Evolutionary conservation across 495 filamentous ascomycete genomes (phyloP), one percentile per base, ranked within the genome.

Genomic region (Haplographium delicatum): DNA sequence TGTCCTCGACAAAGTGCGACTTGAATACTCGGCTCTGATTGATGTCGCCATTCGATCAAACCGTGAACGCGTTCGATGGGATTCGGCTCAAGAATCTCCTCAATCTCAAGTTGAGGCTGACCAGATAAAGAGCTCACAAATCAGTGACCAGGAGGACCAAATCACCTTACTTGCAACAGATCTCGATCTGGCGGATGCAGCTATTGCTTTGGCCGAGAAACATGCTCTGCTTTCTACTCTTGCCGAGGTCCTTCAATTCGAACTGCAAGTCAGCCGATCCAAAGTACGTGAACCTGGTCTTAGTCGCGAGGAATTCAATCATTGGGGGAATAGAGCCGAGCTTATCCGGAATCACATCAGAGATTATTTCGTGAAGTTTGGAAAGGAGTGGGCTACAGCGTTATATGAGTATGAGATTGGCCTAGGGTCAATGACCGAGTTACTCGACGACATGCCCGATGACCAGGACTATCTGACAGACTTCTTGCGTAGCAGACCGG

Each of bases 361-460:
- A 2, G 63, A 64, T n/a, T 88, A 85, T 54, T 89, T 93, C 54
- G 71, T 79, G 22, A 73, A 74, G 27, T 93, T 86, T 56, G 86
- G 84, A n/a, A 77, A 81, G 50, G 64, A 70, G 13, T 97, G 88
- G 72, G 88, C 91, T 11, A 78, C 84, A 55, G 83, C 84, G 5
- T 85, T 86, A 56, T 96, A 95, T 58, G 76, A 83, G 39, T 79
- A 81, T 50, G 76, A 86, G 28, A 84, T 96, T 43, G 68, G 76
- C 11, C 76, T 75, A 52, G 78, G 78, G 28, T 74, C 80, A 3
- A 72, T 88, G 7, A 76, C 80, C 23, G 71, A 74, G 0, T 73
- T 96, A 25, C 75, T 99, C 50, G 75, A 78, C 22, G 82, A 85
- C 34, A 73, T 76, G 3, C 66, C 70, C 35, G 69, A 79, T 51